Conservation (phyloP, 106 monocot genomes). For the Agapanthus africanus region DNA sequence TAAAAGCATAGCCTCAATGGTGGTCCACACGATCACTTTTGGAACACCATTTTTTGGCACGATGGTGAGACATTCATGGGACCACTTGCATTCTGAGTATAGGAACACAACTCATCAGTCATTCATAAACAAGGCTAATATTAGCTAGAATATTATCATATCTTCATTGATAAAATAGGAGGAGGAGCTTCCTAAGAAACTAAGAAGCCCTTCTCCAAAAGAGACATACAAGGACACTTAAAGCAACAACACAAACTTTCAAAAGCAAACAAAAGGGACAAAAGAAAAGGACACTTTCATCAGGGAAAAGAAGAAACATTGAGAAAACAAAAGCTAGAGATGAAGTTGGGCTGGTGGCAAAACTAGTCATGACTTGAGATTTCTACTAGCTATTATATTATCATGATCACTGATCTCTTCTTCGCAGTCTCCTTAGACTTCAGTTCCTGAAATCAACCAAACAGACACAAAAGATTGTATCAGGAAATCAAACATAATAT, state of each 20-base stretch:
- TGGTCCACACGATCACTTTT: not conserved
- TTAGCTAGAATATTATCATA: constrained; percentile 1
- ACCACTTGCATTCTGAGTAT: not conserved
- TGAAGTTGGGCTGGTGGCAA: no score
- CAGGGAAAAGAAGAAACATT: no score
- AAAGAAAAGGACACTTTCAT: not conserved
- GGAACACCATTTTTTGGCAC: not conserved
- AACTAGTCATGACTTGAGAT: not conserved
- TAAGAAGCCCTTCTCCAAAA: constrained; percentile 1
- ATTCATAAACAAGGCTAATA: not conserved
- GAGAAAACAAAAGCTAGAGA: no score
- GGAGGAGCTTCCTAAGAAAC: not conserved
- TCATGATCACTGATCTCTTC: not conserved
- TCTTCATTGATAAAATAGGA: constrained; percentile 6
- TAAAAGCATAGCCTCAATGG: not conserved
- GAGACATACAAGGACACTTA: constrained; percentile 4
- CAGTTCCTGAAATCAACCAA: constrained; percentile 2
- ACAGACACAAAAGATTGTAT: no score
- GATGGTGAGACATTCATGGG: not conserved
- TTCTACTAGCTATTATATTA: not conserved
- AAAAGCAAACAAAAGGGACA: constrained; percentile 1
- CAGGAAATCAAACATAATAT: no score
- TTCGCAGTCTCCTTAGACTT: not conserved
- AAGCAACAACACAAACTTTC: not conserved
- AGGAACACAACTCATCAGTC: constrained; percentile 1